Evolutionary conservation across 257 asterid species (phyloP).

Genomic region (Nicotiana tomentosiformis): DNA sequence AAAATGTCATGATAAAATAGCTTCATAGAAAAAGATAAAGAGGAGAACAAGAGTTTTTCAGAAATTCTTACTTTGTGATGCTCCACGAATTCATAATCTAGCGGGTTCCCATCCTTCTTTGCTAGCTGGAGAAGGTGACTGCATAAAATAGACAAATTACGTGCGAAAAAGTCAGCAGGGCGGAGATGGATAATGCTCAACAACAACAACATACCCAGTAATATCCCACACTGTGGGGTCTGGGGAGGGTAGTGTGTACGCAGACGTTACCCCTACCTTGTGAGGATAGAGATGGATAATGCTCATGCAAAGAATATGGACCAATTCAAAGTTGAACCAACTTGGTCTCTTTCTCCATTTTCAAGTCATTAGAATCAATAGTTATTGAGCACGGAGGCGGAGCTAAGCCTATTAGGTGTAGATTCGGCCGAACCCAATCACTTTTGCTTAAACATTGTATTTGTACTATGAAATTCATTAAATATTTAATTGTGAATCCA

Average conservation of each 20-base stretch:
- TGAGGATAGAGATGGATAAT: no score
- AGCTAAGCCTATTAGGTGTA: no score
- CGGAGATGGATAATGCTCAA: no score
- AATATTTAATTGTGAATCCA: no score
- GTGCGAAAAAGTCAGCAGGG: background rate
- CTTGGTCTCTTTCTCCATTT: background rate
- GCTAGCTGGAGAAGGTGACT: constrained; percentile 96
- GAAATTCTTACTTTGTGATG: constrained; percentile 71
- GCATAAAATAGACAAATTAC: constrained; percentile 12
- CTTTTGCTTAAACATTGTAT: no score
- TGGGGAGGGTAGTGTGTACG: no score
- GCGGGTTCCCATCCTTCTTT: constrained; percentile 75
- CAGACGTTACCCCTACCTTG: no score
- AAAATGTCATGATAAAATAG: constrained; percentile 10
- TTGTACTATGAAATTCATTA: no score
- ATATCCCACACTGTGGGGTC: no score
- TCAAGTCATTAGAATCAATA: background rate
- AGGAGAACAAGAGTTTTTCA: background rate
- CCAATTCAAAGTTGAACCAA: background rate
- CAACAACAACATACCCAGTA: no score
- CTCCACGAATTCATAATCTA: constrained; percentile 76
- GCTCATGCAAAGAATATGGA: no score
- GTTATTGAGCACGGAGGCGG: background rate
- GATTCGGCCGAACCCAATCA: no score
- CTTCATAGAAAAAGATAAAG: background rate